Percentiles rank a stretch among this genome's conserved stretches.
Evolutionary conservation across 2,329 filamentous ascomycete genomes (phyloP).

Genomic region (Triangularia verruculosa): DNA sequence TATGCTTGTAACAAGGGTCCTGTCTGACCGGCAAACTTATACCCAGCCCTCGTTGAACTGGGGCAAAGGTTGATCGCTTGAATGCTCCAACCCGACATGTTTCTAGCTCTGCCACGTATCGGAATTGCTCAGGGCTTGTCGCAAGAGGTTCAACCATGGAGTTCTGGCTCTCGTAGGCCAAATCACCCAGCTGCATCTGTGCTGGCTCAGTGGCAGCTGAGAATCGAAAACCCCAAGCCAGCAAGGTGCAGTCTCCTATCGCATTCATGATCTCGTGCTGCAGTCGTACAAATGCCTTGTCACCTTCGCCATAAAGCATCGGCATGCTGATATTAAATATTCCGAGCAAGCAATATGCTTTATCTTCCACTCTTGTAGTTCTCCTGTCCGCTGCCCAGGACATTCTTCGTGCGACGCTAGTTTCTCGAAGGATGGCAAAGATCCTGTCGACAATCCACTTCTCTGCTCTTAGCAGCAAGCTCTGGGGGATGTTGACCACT

Average conservation of each 20-base stretch:
- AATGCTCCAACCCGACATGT: neutral
- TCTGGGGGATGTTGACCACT: constrained; percentile 15
- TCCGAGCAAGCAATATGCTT: constrained; percentile 1
- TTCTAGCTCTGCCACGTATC: neutral
- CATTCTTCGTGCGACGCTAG: constrained; percentile 19
- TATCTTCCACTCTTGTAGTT: neutral
- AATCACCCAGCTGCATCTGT: no score
- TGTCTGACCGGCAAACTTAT: neutral
- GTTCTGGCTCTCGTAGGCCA: no score
- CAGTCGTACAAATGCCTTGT: neutral
- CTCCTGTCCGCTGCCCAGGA: neutral
- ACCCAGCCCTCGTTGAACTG: neutral
- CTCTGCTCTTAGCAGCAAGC: constrained; percentile 1
- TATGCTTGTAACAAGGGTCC: neutral
- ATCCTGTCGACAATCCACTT: no score
- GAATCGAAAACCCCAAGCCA: neutral
- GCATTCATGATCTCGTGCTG: constrained; percentile 2
- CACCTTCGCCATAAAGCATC: constrained; percentile 1
- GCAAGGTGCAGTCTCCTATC: neutral
- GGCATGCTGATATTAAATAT: constrained; percentile 3
- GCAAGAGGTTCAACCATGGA: neutral
- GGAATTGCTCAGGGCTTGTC: neutral
- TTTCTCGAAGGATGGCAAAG: neutral
- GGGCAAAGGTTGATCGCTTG: neutral
- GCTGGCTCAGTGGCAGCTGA: no score